phyloP scores from a whole-genome alignment of 2,329 filamentous ascomycete species.

The Cytospora mali region DNA sequence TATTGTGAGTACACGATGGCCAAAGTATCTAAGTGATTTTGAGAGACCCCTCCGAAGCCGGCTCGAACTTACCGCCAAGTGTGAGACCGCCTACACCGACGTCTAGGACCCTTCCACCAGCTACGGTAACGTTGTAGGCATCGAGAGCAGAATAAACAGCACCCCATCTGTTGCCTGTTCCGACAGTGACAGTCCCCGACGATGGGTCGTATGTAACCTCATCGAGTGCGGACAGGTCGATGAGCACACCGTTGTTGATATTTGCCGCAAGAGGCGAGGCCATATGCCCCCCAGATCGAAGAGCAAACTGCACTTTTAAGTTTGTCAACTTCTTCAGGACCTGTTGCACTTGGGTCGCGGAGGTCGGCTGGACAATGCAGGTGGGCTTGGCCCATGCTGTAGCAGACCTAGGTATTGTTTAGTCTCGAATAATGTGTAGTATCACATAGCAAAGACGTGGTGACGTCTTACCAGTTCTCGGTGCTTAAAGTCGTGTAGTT shows the following conservation, averaged over 20 bases:
- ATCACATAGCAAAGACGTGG: no score
- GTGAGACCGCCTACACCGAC: slow-evolving; percentile 27
- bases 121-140: slow-evolving; percentile 22
- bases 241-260: not conserved
- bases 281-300: not conserved
- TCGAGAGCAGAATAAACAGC: slow-evolving; percentile 27
- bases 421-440: no score
- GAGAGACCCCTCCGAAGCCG: not conserved
- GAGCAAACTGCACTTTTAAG: not conserved
- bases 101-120: slow-evolving; percentile 24
- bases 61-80: slow-evolving; percentile 8
- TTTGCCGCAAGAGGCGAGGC: not conserved
- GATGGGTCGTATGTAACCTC: not conserved
- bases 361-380: not conserved
- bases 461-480: no score
- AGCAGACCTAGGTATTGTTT: no score
- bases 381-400: not conserved
- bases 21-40: not conserved
- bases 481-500: no score
- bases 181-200: not conserved
- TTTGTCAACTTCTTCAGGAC: not conserved
- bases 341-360: not conserved
- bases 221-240: not conserved
- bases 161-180: slow-evolving; percentile 16
- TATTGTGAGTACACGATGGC: not conserved